phyloP scores from a whole-genome alignment of 1,284 basidiomycete species.

The Caloboletus firmus region DNA sequence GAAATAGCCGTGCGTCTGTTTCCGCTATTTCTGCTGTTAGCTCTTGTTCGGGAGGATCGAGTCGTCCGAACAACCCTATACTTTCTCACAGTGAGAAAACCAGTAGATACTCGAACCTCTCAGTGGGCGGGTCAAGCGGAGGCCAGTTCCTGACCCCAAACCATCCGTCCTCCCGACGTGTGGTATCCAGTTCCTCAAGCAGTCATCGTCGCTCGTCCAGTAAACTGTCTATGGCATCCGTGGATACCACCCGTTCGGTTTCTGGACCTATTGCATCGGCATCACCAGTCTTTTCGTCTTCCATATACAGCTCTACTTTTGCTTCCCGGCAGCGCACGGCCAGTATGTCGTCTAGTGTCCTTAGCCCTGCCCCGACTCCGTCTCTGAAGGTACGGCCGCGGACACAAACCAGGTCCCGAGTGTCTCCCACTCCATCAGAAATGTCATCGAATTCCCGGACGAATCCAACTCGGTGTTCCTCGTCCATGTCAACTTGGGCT shows the following conservation, averaged over 20 bases:
- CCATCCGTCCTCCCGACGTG: constrained; percentile 44
- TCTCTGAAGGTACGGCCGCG: constrained; percentile 42
- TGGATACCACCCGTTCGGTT: constrained; percentile 33
- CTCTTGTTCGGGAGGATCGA: constrained; percentile 23
- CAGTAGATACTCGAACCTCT: constrained; percentile 52
- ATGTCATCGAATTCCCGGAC: constrained; percentile 45
- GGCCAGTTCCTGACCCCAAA: constrained; percentile 52
- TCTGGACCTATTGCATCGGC: constrained; percentile 37
- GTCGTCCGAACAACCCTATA: constrained; percentile 25
- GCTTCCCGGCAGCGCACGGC: constrained; percentile 77
- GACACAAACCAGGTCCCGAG: constrained; percentile 44
- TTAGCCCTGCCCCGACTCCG: constrained; percentile 38
- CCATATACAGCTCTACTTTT: constrained; percentile 64
- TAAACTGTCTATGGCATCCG: constrained; percentile 31
- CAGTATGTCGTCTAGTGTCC: constrained; percentile 51
- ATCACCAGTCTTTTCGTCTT: constrained; percentile 34
- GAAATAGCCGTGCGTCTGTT: constrained; percentile 53
- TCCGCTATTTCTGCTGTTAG: constrained; percentile 31
- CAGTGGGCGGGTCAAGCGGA: constrained; percentile 39
- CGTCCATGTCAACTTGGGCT: constrained; percentile 62
- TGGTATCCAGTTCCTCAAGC: constrained; percentile 46
- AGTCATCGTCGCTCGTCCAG: constrained; percentile 38
- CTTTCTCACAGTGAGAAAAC: constrained; percentile 39
- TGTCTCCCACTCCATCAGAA: constrained; percentile 61
- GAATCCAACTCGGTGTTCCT: constrained; percentile 42